A percentile compares a stretch with the other conserved stretches of the same genome.
Evolutionary conservation across 225 moss, liverwort and hornwort species (phyloP).

Genomic region (Asterella californica): DNA sequence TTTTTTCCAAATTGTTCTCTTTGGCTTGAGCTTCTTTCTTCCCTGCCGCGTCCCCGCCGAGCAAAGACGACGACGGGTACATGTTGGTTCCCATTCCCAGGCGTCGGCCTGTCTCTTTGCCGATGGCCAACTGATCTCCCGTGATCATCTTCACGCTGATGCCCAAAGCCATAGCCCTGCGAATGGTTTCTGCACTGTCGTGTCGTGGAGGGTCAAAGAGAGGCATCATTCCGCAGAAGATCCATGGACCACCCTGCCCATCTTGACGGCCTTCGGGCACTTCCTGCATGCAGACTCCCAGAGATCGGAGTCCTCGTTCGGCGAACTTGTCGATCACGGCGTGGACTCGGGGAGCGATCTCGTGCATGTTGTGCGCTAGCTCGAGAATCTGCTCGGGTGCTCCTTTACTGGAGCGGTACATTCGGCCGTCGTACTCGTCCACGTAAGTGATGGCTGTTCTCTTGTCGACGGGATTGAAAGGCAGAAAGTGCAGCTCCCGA

Average conservation of each 20-base stretch:
- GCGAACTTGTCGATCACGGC: constrained; percentile 12
- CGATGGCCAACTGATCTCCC: constrained; percentile 15
- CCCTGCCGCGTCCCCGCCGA: not conserved
- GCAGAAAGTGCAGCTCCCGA: constrained; percentile 24
- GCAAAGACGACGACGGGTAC: not conserved
- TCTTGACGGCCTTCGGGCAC: constrained; percentile 12
- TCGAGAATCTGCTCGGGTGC: constrained; percentile 21
- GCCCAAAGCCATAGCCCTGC: not conserved
- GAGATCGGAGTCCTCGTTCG: constrained; percentile 7
- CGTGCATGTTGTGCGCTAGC: constrained; percentile 8
- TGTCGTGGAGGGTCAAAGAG: constrained; percentile 22
- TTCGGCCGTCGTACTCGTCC: constrained; percentile 14
- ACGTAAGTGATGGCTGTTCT: constrained; percentile 23
- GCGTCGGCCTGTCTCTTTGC: constrained; percentile 16
- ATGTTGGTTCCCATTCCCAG: constrained; percentile 16
- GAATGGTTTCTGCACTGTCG: constrained; percentile 20
- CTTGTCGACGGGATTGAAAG: constrained; percentile 23
- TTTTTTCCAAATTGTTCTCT: not conserved
- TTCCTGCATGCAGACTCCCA: constrained; percentile 8
- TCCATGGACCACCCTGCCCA: not conserved
- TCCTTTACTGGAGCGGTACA: constrained; percentile 23
- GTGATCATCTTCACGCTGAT: constrained; percentile 20
- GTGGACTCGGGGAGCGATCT: constrained; percentile 20
- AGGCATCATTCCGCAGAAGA: constrained; percentile 20
- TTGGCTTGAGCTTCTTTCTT: not conserved